Evolutionary conservation across 2,329 filamentous ascomycete genomes (phyloP).

Genomic region (Neoscytalidium dimidiatum): DNA sequence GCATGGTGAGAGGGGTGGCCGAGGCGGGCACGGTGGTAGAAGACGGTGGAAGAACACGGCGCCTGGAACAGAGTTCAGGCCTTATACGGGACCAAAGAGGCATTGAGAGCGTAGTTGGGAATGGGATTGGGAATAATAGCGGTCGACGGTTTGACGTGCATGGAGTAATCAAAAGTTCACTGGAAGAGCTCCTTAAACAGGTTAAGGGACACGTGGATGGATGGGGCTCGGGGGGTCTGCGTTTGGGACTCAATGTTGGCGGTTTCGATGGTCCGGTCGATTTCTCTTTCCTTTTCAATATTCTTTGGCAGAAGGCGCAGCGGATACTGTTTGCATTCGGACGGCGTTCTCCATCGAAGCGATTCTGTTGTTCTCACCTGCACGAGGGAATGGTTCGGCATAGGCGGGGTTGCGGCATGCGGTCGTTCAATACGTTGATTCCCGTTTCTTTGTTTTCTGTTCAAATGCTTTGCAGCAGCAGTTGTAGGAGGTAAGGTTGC

Average conservation of each 20-base stretch:
- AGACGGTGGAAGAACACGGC: constrained; percentile 8
- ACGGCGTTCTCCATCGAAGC: constrained; percentile 8
- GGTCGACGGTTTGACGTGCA: neutral
- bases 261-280: neutral
- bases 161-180: neutral
- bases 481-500: no score
- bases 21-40: constrained; percentile 7
- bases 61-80: constrained; percentile 16
- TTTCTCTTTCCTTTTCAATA: neutral
- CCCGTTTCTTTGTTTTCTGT: neutral
- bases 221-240: neutral
- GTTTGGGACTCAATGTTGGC: neutral
- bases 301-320: neutral
- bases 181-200: neutral
- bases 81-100: constrained; percentile 15
- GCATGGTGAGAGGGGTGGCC: neutral
- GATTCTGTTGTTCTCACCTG: neutral
- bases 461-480: no score
- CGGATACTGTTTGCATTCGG: constrained; percentile 1
- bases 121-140: neutral
- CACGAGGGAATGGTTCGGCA: neutral
- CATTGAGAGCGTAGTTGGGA: neutral
- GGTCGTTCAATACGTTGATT: neutral
- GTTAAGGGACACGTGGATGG: neutral
- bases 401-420: neutral